Conservation (phyloP, 208 protist species). For the Wallacemonas collosoma region DNA sequence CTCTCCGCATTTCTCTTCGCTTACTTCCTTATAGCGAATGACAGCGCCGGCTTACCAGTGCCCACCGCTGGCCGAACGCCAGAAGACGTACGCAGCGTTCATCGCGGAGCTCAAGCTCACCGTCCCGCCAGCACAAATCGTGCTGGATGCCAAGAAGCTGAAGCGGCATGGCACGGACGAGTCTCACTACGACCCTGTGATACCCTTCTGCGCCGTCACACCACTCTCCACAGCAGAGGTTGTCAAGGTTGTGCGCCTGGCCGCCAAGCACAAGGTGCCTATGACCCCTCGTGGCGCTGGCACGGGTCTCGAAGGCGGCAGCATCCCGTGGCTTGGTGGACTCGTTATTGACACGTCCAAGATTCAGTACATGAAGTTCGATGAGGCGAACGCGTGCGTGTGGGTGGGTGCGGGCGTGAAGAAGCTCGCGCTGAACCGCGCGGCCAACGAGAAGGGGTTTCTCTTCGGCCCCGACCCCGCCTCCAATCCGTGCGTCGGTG, state of each 20-base stretch:
- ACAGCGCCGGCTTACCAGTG: conserved; percentile 21
- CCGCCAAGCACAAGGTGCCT: conserved; percentile 27
- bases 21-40: too few species aligned
- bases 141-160: conserved; percentile 30
- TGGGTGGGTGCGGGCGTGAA: conserved; percentile 40
- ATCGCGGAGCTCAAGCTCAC: conserved; percentile 29
- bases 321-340: conserved; percentile 31
- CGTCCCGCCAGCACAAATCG: conserved; percentile 40
- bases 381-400: conserved; percentile 26
- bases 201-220: conserved; percentile 21
- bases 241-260: conserved; percentile 22
- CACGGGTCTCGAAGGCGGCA: conserved; percentile 30
- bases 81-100: conserved; percentile 38
- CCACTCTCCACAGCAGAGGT: conserved; percentile 19
- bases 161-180: conserved; percentile 23
- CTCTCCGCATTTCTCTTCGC: too few species aligned
- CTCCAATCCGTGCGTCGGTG: conserved; percentile 47
- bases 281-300: conserved; percentile 37
- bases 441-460: conserved; percentile 23
- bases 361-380: conserved; percentile 27
- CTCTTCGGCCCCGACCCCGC: conserved; percentile 32
- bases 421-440: conserved; percentile 31
- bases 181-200: conserved; percentile 25
- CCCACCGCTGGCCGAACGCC: conserved; percentile 29
- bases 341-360: conserved; percentile 33